Evolutionary conservation across 2,329 filamentous ascomycete species (phyloP), one percentile per base, ranked within the genome.

Genomic region (Paraphoma chrysanthemicola): DNA sequence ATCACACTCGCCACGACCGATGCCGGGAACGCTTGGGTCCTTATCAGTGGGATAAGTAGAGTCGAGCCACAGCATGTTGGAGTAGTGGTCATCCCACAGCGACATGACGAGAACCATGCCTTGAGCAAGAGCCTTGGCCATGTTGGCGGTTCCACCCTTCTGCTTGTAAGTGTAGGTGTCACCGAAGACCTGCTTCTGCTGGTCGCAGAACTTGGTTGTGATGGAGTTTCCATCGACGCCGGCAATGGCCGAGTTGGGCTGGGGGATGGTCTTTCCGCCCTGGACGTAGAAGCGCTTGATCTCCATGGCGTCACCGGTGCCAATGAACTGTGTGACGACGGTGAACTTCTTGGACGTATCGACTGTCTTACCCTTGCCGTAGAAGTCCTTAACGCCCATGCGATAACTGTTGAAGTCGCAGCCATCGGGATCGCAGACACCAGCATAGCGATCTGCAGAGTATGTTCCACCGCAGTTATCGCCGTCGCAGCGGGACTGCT

Each of bases 51-150:
- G 88, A 77, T 85, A 89, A 66, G 78, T 84, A 60, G 83, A 84
- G 78, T 92, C 89, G 60, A 92, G 84, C 90, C 90, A 92, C 67
- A 89, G 83, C 88, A 92, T 91, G 75, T 89, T 83, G 67, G 83
- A 77, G 62, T 84, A 77, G 76, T 90, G 84, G 74, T 90, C 88
- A 69, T 90, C 85, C 82, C 82, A 85, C 56, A 88, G 76, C 47
- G 79, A 82, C 80, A 90, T 81, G 56, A 88, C 85, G 11, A 90
- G 80, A 23, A 88, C 86, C 85, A 89, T 87, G 12, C 86, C 86
- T 12, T 80, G 61, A 2, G 71, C 68, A 28, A 89, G 74, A 14
- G 84, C 86, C 8, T 78, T 72, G 57, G 84, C 80, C 81, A 90
- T 86, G 48, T 77, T 77, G 0, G 76, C 66, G 68, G 87, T 76